Evolutionary conservation across 441 rosid genomes (phyloP).

Genomic region (Raphanus hybrid): DNA sequence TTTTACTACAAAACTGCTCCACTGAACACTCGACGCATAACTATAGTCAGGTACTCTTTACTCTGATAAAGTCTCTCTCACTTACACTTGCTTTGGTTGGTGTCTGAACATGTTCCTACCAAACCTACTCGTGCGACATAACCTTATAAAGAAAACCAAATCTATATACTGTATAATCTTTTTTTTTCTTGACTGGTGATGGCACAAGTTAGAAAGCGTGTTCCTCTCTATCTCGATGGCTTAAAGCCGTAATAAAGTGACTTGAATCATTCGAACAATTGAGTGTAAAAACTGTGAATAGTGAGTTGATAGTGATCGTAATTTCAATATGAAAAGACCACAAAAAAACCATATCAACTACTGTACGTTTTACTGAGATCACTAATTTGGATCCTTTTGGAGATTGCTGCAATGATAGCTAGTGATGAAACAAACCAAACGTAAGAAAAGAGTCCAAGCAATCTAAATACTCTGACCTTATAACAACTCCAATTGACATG

Average conservation of each 20-base stretch:
- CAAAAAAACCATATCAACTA: background rate
- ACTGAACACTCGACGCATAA: constrained; percentile 7
- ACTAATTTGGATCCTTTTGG: background rate
- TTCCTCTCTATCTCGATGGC: background rate
- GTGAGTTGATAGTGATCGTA: background rate
- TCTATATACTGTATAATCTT: background rate
- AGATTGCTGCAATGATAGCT: background rate
- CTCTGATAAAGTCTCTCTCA: constrained; percentile 10
- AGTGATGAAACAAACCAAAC: background rate
- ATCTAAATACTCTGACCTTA: no score
- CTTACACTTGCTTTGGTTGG: background rate
- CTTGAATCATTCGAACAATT: background rate
- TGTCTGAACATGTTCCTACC: background rate
- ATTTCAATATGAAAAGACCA: no score
- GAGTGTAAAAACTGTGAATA: background rate
- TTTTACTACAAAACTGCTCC: constrained; percentile 9
- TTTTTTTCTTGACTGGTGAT: background rate
- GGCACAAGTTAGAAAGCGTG: background rate
- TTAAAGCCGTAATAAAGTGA: background rate
- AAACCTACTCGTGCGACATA: background rate
- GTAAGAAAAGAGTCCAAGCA: background rate
- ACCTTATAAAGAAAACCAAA: background rate
- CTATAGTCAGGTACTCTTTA: constrained; percentile 12
- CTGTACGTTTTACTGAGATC: background rate
- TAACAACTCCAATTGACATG: no score